A percentile compares a stretch with the other conserved stretches of the same genome.
Conservation (phyloP, 371 early-diverging fungal genomes). For the Mortierella sp. region DNA sequence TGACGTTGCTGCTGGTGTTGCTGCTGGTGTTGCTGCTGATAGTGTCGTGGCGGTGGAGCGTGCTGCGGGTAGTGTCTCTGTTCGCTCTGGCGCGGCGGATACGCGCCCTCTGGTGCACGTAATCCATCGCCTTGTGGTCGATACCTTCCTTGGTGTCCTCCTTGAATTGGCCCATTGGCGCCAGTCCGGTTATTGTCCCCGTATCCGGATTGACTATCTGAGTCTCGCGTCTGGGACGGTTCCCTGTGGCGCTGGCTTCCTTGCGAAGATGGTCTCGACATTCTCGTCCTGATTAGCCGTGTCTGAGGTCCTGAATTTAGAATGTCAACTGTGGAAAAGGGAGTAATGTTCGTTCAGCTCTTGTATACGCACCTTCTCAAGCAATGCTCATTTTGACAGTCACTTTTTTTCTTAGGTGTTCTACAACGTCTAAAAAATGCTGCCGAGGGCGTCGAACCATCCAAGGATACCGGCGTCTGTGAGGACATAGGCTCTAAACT, state of each 20-base stretch:
- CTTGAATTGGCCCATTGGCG: background rate
- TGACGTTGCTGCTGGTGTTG: background rate
- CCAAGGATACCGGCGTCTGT: constrained; percentile 77
- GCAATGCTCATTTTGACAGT: background rate
- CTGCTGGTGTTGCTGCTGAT: background rate
- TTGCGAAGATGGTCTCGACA: background rate
- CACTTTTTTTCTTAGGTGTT: background rate
- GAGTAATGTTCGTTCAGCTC: background rate
- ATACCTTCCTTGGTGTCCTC: background rate
- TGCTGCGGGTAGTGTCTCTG: background rate
- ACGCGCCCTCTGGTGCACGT: background rate
- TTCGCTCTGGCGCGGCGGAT: background rate
- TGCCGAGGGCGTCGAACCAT: constrained; percentile 81
- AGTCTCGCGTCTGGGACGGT: background rate
- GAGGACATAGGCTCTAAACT: constrained; percentile 80
- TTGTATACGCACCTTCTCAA: background rate
- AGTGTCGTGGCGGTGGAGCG: background rate
- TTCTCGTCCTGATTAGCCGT: background rate
- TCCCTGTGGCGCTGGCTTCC: background rate
- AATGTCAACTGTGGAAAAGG: background rate
- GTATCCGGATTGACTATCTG: background rate
- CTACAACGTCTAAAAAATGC: constrained; percentile 69
- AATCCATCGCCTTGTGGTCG: background rate
- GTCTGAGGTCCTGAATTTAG: background rate
- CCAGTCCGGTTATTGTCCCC: background rate